A percentile compares a stretch with the other conserved stretches of the same genome.
phyloP scores from a whole-genome alignment of 371 early-diverging fungal genomes.

The Apophysomyces trapeziformis region DNA sequence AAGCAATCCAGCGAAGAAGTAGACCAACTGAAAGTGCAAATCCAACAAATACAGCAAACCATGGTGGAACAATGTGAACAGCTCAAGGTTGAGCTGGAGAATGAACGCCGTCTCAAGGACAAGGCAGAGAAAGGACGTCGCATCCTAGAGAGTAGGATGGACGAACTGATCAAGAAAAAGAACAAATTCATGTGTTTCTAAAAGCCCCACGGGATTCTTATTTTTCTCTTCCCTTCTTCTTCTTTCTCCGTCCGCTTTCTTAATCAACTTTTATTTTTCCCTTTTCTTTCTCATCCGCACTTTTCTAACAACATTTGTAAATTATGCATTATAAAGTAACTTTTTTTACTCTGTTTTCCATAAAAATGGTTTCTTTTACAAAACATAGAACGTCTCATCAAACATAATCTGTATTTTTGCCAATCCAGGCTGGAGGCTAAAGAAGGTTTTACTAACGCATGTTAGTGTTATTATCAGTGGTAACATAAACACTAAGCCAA shows the following conservation, averaged over 20 bases:
- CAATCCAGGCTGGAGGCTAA: too few species aligned
- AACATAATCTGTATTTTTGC: too few species aligned
- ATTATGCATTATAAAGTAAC: too few species aligned
- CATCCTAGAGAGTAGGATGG: constrained; percentile 55
- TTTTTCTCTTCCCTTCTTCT: background rate
- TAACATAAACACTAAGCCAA: too few species aligned
- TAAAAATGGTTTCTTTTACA: too few species aligned
- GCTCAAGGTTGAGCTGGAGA: constrained; percentile 37
- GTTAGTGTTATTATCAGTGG: too few species aligned
- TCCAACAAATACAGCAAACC: constrained; percentile 35
- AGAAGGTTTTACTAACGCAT: too few species aligned
- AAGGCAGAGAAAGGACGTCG: constrained; percentile 54
- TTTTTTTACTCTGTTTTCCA: too few species aligned
- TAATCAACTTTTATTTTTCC: background rate
- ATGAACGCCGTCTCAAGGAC: constrained; percentile 43
- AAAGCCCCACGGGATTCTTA: background rate
- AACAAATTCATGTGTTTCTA: constrained; percentile 62
- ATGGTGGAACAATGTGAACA: constrained; percentile 27
- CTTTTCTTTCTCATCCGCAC: constrained; percentile 2
- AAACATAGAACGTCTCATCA: too few species aligned
- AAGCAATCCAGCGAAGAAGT: constrained; percentile 44
- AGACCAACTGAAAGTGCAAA: constrained; percentile 42
- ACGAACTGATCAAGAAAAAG: constrained; percentile 53
- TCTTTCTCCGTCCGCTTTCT: background rate
- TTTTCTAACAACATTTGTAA: constrained; percentile 4